A percentile compares a stretch with the other conserved stretches of the same genome.
These are phyloP conservation scores for Rhodamnia rubescens DNA, from an alignment of 345 rosid species.

Conservation along the genomic window DNA sequence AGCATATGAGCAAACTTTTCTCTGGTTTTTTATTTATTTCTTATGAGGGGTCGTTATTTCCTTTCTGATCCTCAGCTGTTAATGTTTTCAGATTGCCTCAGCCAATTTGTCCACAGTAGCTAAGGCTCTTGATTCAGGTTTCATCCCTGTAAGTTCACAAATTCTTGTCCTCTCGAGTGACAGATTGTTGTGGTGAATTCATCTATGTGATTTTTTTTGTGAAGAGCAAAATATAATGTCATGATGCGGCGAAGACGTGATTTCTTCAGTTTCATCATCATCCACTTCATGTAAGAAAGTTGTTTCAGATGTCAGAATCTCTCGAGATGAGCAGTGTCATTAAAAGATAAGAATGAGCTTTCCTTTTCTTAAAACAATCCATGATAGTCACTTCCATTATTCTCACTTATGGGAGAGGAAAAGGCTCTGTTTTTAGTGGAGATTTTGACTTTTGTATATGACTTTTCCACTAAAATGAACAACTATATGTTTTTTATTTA, in stretches of 20 bases:
- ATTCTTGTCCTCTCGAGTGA: neutral
- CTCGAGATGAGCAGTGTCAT: neutral
- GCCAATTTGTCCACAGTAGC: conserved; percentile 54
- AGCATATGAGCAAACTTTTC: neutral
- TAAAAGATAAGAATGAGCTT: neutral
- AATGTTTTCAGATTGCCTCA: conserved; percentile 40
- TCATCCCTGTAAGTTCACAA: conserved; percentile 61
- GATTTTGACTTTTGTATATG: neutral
- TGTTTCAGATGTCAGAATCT: neutral
- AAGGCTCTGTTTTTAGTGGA: neutral
- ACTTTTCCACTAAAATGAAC: neutral
- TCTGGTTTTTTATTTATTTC: neutral
- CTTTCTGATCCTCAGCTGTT: conserved; percentile 8
- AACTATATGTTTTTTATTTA: neutral
- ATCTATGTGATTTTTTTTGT: neutral
- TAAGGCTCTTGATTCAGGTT: conserved; percentile 65
- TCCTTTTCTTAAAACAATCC: neutral
- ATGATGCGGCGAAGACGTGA: neutral
- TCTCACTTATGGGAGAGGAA: neutral
- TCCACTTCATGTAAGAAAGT: neutral
- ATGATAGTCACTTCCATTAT: neutral
- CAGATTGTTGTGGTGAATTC: neutral
- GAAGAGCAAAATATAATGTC: neutral
- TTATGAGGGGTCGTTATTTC: neutral
- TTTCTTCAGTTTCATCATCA: neutral